Evolutionary conservation across 148 eudicot species (phyloP).

Genomic region (Fallopia convolvulus): DNA sequence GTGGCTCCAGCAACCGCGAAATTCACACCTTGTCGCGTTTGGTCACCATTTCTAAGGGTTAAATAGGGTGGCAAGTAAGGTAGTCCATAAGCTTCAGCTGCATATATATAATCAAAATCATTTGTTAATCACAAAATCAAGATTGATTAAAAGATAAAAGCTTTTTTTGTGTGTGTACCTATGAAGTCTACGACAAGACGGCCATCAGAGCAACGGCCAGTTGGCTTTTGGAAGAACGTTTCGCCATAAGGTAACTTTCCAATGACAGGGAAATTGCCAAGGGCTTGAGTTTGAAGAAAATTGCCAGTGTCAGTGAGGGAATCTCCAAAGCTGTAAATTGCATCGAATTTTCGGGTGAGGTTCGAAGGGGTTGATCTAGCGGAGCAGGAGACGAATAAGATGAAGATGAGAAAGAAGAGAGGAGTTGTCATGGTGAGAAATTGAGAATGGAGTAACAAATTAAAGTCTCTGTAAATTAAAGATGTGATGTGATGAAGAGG

Average conservation of each 20-base stretch:
- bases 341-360: constrained; percentile 18
- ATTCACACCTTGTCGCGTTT: constrained; percentile 42
- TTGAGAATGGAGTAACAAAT: not conserved
- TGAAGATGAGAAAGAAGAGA: not conserved
- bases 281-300: constrained; percentile 47
- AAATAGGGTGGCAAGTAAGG: constrained; percentile 60
- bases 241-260: constrained; percentile 55
- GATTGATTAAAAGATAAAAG: not conserved
- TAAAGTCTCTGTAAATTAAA: not conserved
- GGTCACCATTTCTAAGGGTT: constrained; percentile 25
- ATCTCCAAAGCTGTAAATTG: constrained; percentile 43
- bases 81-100: constrained; percentile 62
- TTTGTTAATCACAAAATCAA: not conserved
- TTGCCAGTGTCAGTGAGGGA: constrained; percentile 45
- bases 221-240: constrained; percentile 47
- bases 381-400: not conserved
- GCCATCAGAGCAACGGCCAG: constrained; percentile 71
- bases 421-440: not conserved
- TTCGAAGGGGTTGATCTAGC: not conserved
- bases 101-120: not conserved
- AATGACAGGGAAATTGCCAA: constrained; percentile 38
- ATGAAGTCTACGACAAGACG: constrained; percentile 60
- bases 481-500: not conserved
- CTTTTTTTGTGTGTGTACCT: constrained; percentile 21
- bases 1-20: constrained; percentile 83